These are phyloP conservation scores for Nyctanthes arbortristis DNA, from an alignment of 257 asterid species.

Conservation along the genomic window DNA sequence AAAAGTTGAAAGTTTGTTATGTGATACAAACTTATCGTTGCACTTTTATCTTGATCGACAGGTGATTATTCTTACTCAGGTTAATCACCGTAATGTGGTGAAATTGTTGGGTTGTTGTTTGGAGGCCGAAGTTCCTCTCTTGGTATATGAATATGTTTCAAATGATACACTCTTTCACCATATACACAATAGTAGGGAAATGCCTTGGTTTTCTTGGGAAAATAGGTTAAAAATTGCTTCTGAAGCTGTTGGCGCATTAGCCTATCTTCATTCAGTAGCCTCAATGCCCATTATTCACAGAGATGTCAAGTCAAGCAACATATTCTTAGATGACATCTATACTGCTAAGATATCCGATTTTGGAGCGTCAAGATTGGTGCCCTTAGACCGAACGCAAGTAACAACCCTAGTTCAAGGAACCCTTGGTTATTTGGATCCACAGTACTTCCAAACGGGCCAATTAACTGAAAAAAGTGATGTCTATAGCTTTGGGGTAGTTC, in stretches of 20 bases:
- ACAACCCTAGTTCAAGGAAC: conserved; percentile 61
- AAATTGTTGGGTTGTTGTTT: conserved; percentile 47
- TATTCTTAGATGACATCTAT: conserved; percentile 31
- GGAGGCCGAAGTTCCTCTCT: conserved; percentile 44
- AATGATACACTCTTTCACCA: conserved; percentile 35
- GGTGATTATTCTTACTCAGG: conserved; percentile 46
- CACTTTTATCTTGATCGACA: not conserved
- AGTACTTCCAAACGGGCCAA: conserved; percentile 48
- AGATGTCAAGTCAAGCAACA: conserved; percentile 47
- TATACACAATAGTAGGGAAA: conserved; percentile 31
- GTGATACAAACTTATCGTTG: no score
- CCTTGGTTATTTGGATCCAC: conserved; percentile 52
- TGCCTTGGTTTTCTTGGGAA: conserved; percentile 46
- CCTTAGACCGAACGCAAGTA: conserved; percentile 49
- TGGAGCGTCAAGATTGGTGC: conserved; percentile 58
- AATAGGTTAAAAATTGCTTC: conserved; percentile 39
- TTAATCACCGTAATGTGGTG: conserved; percentile 47
- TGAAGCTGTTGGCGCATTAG: conserved; percentile 42
- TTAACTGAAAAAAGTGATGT: conserved; percentile 56
- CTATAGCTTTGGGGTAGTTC: conserved; percentile 48
- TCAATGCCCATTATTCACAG: conserved; percentile 42
- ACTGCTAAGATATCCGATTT: conserved; percentile 53
- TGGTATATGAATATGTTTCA: conserved; percentile 38
- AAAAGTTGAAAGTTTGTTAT: not conserved
- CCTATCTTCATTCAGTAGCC: conserved; percentile 51